Percentiles rank a stretch among this genome's conserved stretches.
Conservation (phyloP, 2,329 filamentous ascomycete species). For the Myriosclerotinia curreyana region DNA sequence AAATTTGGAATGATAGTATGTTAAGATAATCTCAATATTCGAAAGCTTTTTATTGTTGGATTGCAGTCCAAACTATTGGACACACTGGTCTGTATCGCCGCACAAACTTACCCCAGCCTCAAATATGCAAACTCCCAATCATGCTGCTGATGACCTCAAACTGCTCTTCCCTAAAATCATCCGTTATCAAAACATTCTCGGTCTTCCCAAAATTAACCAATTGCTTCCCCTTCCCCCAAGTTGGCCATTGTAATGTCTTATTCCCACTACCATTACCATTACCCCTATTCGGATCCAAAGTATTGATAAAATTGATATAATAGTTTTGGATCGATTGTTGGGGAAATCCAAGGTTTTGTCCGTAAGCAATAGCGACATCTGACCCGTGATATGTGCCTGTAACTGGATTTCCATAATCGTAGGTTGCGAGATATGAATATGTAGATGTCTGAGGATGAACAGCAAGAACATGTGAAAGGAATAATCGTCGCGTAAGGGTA, state of each 20-base stretch:
- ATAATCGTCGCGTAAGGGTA: slow-evolving; percentile 64
- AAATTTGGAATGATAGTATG: too few species aligned
- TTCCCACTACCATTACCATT: slow-evolving; percentile 53
- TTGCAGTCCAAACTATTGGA: too few species aligned
- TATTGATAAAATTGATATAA: slow-evolving; percentile 69
- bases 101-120: neutral
- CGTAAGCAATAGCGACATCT: slow-evolving; percentile 65
- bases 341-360: slow-evolving; percentile 33
- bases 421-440: slow-evolving; percentile 74
- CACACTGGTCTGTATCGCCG: too few species aligned
- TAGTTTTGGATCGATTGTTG: slow-evolving; percentile 61
- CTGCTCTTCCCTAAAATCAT: neutral
- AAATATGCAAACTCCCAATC: neutral
- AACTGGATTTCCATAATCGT: slow-evolving; percentile 66
- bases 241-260: slow-evolving; percentile 40
- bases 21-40: too few species aligned
- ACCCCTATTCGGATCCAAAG: slow-evolving; percentile 62
- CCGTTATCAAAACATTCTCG: neutral
- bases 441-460: slow-evolving; percentile 56
- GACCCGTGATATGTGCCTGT: slow-evolving; percentile 72
- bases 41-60: too few species aligned
- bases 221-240: neutral
- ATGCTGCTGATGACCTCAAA: neutral
- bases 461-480: slow-evolving; percentile 49
- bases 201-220: neutral